phyloP scores from a whole-genome alignment of 2,329 filamentous ascomycete genomes.

The Drechslerella coelobrocha region DNA sequence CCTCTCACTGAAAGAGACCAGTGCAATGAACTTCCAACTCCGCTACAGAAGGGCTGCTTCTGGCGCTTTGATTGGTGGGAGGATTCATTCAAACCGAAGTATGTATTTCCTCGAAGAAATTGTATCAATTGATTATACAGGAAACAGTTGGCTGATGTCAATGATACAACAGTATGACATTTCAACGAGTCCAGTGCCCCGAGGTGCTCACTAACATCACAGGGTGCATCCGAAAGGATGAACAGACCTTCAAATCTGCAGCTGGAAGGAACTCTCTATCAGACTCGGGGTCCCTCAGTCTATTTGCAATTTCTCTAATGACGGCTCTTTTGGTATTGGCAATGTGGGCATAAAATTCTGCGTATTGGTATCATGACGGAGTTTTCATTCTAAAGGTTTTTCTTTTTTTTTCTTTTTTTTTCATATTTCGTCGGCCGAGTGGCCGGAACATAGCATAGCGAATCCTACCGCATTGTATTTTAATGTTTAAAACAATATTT shows the following conservation, averaged over 20 bases:
- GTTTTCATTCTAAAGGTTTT: conserved; percentile 15
- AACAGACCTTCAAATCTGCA: conserved; percentile 36
- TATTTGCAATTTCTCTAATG: conserved; percentile 13
- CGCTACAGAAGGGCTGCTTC: conserved; percentile 66
- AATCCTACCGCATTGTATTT: conserved; percentile 12
- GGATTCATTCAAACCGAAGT: conserved; percentile 41
- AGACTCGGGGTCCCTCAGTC: conserved; percentile 13
- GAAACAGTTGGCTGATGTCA: not conserved
- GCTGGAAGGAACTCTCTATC: not conserved
- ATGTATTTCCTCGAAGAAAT: conserved; percentile 9
- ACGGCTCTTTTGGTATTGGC: conserved; percentile 15
- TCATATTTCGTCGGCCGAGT: conserved; percentile 17
- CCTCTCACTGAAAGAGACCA: conserved; percentile 63
- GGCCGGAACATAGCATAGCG: conserved; percentile 13
- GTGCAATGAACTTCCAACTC: conserved; percentile 64
- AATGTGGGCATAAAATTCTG: conserved; percentile 7
- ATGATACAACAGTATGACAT: conserved; percentile 44
- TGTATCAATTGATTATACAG: not conserved
- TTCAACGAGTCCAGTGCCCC: conserved; percentile 37
- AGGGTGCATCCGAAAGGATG: conserved; percentile 43
- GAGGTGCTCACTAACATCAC: conserved; percentile 38
- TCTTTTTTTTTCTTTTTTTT: conserved; percentile 12
- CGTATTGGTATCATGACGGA: conserved; percentile 11
- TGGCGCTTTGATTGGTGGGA: conserved; percentile 66
- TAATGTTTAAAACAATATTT: conserved; percentile 35